Conservation (phyloP, 129 eudicot genomes). For the Centella asiatica region DNA sequence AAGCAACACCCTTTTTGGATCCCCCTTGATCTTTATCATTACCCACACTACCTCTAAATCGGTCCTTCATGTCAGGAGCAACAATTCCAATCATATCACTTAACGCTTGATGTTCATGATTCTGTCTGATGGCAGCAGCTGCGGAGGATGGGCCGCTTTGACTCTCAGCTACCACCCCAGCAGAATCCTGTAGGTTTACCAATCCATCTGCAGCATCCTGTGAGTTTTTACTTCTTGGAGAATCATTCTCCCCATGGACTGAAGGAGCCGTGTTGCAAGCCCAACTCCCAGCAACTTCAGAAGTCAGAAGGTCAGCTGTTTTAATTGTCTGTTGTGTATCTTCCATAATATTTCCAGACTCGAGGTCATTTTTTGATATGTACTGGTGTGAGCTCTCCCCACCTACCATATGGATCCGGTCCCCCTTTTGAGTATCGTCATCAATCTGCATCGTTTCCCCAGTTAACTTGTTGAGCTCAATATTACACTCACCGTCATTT, state of each 20-base stretch:
- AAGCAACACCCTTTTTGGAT: conserved; percentile 21
- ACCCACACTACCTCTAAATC: conserved; percentile 37
- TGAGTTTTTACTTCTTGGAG: conserved; percentile 38
- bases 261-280: conserved; percentile 73
- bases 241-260: conserved; percentile 74
- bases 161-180: conserved; percentile 62
- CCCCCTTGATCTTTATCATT: conserved; percentile 32
- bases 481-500: conserved; percentile 22
- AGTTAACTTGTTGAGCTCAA: conserved; percentile 36
- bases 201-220: conserved; percentile 23
- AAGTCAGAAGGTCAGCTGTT: conserved; percentile 80
- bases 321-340: conserved; percentile 59
- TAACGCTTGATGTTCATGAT: conserved; percentile 39
- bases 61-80: conserved; percentile 66
- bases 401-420: conserved; percentile 3
- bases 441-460: conserved; percentile 68
- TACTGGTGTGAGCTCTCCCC: conserved; percentile 20
- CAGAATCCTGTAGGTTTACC: conserved; percentile 31
- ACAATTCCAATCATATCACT: conserved; percentile 73
- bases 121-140: conserved; percentile 31
- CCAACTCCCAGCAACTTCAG: conserved; percentile 94
- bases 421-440: conserved; percentile 41
- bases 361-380: conserved; percentile 24
- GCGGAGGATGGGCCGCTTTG: conserved; percentile 25
- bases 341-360: conserved; percentile 23